These are phyloP conservation scores for Actinomortierella wolfii DNA, from an alignment of 371 early-diverging fungal species.

Conservation along the genomic window DNA sequence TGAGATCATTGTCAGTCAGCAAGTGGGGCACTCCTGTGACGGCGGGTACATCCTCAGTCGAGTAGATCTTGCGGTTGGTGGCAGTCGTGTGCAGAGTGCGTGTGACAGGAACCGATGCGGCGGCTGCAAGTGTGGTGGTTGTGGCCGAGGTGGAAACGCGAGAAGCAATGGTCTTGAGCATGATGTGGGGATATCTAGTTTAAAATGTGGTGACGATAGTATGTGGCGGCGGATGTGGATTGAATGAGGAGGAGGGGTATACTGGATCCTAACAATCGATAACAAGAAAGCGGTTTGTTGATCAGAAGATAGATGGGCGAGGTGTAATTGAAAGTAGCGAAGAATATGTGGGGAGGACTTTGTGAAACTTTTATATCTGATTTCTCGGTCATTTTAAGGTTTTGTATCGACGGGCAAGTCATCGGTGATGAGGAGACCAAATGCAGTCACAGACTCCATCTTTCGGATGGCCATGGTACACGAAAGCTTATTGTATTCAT, in stretches of 20 bases:
- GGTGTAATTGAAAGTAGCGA: too few relatives aligned
- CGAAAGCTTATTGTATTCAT: too few relatives aligned
- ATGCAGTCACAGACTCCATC: too few relatives aligned
- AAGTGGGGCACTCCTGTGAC: slow-evolving; percentile 37
- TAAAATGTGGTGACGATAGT: too few relatives aligned
- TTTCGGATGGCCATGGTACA: too few relatives aligned
- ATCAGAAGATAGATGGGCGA: too few relatives aligned
- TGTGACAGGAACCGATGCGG: not conserved
- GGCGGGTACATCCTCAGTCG: slow-evolving; percentile 29
- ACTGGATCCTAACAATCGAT: not conserved
- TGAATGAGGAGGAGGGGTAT: not conserved
- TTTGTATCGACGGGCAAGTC: too few relatives aligned
- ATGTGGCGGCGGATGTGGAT: not conserved
- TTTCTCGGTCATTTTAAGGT: too few relatives aligned
- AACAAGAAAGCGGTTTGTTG: too few relatives aligned
- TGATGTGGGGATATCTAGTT: not conserved
- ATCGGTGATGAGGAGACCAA: too few relatives aligned
- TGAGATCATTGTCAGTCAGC: slow-evolving; percentile 43
- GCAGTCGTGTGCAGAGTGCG: not conserved
- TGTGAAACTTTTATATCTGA: too few relatives aligned
- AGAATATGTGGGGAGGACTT: too few relatives aligned
- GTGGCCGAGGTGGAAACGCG: not conserved
- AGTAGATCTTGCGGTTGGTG: slow-evolving; percentile 18
- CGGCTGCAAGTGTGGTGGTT: not conserved
- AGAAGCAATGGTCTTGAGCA: slow-evolving; percentile 2